Conservation (phyloP, 2,329 filamentous ascomycete genomes). For the Paecilomyces fulvus region DNA sequence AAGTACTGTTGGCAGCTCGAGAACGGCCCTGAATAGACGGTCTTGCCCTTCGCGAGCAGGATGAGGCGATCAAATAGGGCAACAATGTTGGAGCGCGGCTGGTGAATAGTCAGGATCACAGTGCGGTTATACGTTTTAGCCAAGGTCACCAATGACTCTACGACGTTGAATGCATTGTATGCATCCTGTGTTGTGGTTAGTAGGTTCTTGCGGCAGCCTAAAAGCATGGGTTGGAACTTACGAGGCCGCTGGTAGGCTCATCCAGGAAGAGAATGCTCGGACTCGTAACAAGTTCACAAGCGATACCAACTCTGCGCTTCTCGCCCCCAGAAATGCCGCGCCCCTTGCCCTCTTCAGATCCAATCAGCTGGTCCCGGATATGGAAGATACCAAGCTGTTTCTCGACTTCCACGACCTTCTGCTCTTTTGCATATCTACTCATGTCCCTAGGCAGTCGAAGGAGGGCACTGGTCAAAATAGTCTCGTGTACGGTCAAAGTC, state of each 20-base stretch:
- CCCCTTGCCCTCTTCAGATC: constrained; percentile 87
- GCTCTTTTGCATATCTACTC: constrained; percentile 78
- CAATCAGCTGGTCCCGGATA: constrained; percentile 91
- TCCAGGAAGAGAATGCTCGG: constrained; percentile 96
- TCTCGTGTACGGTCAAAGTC: constrained; percentile 94
- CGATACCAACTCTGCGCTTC: constrained; percentile 91
- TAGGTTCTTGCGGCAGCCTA: neutral
- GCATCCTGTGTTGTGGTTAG: constrained; percentile 50
- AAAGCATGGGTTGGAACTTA: constrained; percentile 10
- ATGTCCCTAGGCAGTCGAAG: constrained; percentile 89
- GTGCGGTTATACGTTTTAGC: constrained; percentile 96
- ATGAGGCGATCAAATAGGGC: constrained; percentile 93
- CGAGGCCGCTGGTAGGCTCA: constrained; percentile 86
- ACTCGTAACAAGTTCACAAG: constrained; percentile 94
- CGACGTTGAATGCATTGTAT: constrained; percentile 95
- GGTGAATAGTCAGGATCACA: constrained; percentile 96
- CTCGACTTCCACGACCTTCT: constrained; percentile 85
- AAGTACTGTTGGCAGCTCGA: constrained; percentile 85
- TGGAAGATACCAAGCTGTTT: constrained; percentile 90
- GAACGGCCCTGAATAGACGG: constrained; percentile 91
- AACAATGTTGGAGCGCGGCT: constrained; percentile 95
- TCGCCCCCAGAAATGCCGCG: constrained; percentile 96
- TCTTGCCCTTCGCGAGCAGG: constrained; percentile 76
- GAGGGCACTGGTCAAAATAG: constrained; percentile 87
- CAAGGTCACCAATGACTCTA: constrained; percentile 88